Evolutionary conservation across 2,329 filamentous ascomycete genomes (phyloP).

Genomic region (Fusarium sp.): DNA sequence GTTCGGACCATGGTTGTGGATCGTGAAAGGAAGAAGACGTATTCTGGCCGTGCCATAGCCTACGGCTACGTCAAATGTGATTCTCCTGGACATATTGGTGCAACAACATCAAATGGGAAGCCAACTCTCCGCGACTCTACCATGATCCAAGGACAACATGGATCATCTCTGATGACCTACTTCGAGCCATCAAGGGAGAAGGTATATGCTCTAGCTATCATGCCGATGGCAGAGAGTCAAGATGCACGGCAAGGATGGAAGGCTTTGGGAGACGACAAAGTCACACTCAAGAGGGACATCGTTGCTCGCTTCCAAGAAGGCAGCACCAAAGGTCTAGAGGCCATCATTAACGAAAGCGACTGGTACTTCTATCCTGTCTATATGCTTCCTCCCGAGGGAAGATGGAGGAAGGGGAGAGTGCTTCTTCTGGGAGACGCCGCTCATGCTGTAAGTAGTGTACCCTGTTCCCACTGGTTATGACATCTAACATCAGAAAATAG

Average conservation of each 20-base stretch:
- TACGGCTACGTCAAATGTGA: background rate
- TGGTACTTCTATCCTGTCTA: background rate
- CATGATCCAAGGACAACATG: rapidly evolving
- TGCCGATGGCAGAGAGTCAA: background rate
- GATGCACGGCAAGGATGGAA: background rate
- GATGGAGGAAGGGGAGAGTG: background rate
- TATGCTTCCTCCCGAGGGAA: background rate
- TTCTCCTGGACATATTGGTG: rapidly evolving
- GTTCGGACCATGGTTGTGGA: background rate
- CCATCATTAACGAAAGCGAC: background rate
- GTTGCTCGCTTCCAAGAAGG: rapidly evolving
- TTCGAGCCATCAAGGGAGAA: rapidly evolving
- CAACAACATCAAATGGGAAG: rapidly evolving
- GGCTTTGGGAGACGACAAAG: background rate
- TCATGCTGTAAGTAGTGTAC: background rate
- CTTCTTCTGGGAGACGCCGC: background rate
- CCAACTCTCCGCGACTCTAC: background rate
- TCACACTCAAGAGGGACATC: rapidly evolving
- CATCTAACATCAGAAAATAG: rapidly evolving
- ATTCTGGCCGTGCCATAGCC: background rate
- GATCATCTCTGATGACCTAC: background rate
- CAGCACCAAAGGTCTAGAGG: rapidly evolving
- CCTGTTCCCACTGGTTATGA: rapidly evolving
- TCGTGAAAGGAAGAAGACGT: background rate
- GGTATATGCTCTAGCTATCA: background rate